Conservation (phyloP, 1,284 basidiomycete species). For the Entoloma clypeatum region DNA sequence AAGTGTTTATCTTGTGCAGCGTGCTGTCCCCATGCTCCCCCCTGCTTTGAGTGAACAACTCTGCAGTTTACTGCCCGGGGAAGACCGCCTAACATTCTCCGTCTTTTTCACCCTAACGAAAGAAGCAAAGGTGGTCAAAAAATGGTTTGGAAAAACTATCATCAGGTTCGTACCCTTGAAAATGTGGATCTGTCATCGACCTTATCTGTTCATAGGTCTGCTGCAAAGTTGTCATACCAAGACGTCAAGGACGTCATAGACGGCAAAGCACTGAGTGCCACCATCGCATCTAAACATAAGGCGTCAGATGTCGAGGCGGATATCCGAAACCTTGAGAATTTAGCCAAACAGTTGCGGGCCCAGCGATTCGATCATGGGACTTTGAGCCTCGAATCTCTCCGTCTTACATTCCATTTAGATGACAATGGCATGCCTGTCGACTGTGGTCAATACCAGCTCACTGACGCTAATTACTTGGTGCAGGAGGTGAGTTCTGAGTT, state of each 20-base stretch:
- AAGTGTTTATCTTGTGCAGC: constrained; percentile 94
- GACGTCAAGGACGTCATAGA: constrained; percentile 83
- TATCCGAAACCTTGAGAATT: constrained; percentile 63
- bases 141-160: constrained; percentile 91
- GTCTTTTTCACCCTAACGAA: constrained; percentile 83
- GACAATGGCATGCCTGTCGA: constrained; percentile 82
- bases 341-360: constrained; percentile 73
- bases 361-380: constrained; percentile 82
- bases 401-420: constrained; percentile 80
- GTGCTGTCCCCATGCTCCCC: constrained; percentile 95
- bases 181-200: neutral
- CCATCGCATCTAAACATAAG: constrained; percentile 56
- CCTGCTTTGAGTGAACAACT: constrained; percentile 87
- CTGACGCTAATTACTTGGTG: constrained; percentile 78
- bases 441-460: constrained; percentile 62
- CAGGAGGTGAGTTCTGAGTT: constrained; percentile 67
- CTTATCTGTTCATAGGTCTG: constrained; percentile 52
- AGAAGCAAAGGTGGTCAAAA: constrained; percentile 80
- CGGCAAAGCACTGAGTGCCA: constrained; percentile 57
- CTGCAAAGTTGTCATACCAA: constrained; percentile 80
- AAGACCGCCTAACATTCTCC: constrained; percentile 89
- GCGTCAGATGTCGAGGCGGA: constrained; percentile 69
- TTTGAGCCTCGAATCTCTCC: constrained; percentile 69
- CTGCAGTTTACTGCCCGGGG: constrained; percentile 85
- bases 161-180: constrained; percentile 61